phyloP scores from a whole-genome alignment of 805 yeast species.

The Candida caryicola region DNA sequence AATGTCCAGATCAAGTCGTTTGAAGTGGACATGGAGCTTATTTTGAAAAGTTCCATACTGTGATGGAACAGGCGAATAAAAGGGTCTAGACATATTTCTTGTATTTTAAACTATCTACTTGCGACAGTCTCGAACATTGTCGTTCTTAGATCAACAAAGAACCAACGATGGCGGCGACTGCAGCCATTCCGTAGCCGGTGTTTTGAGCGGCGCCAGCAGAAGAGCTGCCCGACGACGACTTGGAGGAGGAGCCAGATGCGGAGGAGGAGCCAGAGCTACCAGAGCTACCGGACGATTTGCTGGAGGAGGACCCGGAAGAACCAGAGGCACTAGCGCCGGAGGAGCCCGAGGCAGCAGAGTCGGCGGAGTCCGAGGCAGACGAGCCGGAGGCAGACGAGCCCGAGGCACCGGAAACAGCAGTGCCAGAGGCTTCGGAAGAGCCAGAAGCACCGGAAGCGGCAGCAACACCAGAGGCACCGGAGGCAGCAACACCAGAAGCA shows the following conservation, averaged over 20 bases:
- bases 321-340: slow-evolving; percentile 12
- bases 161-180: slow-evolving; percentile 18
- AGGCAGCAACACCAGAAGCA: slow-evolving; percentile 6
- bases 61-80: no score
- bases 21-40: slow-evolving; percentile 4
- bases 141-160: slow-evolving; percentile 16
- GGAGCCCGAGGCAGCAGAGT: slow-evolving; percentile 14
- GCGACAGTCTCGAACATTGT: slow-evolving; percentile 5
- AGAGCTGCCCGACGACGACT: slow-evolving; percentile 3
- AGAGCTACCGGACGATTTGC: slow-evolving; percentile 3
- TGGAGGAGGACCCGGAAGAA: slow-evolving; percentile 12
- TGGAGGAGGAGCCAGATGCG: slow-evolving; percentile 2
- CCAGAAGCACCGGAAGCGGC: slow-evolving; percentile 2
- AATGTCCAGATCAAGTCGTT: not conserved
- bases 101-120: no score
- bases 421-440: slow-evolving; percentile 1
- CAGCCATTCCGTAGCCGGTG: slow-evolving; percentile 15
- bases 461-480: slow-evolving; percentile 1
- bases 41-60: slow-evolving; percentile 1
- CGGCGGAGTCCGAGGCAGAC: not conserved
- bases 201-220: slow-evolving; percentile 5
- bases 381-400: slow-evolving; percentile 2
- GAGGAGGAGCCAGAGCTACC: slow-evolving; percentile 4
- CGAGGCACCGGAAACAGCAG: slow-evolving; percentile 2
- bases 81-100: no score